Percentiles rank a stretch among this genome's conserved stretches.
Evolutionary conservation across 192 early-diverging fungal genomes (phyloP).

Genomic region (Dissophora ornata): DNA sequence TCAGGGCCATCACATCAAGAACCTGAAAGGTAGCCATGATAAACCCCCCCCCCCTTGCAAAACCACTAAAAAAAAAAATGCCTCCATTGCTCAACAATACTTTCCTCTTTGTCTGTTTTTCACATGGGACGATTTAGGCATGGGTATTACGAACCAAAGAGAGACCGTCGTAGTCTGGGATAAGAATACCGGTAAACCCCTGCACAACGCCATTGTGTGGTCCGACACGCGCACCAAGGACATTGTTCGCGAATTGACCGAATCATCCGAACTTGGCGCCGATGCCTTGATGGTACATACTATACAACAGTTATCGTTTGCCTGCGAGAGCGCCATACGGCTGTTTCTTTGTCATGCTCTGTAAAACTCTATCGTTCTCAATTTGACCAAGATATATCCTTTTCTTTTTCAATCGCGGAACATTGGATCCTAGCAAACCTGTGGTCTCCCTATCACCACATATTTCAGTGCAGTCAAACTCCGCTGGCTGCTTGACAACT

Average conservation of each 20-base stretch:
- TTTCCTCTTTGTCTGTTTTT: too few species aligned
- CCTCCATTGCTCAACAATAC: too few species aligned
- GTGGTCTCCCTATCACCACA: slow-evolving; percentile 90
- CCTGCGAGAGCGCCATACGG: too few species aligned
- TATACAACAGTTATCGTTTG: not conserved
- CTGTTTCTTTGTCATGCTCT: not conserved
- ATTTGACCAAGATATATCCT: too few species aligned
- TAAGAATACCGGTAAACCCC: slow-evolving; percentile 75
- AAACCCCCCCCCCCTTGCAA: too few species aligned
- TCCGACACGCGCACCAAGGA: slow-evolving; percentile 85
- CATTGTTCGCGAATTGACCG: slow-evolving; percentile 72
- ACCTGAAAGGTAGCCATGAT: slow-evolving; percentile 48
- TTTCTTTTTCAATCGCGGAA: too few species aligned
- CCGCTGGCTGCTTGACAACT: slow-evolving; percentile 92
- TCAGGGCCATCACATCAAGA: slow-evolving; percentile 65
- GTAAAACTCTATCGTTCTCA: too few species aligned
- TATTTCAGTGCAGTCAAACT: slow-evolving; percentile 95
- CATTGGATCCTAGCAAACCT: too few species aligned
- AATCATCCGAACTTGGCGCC: slow-evolving; percentile 50
- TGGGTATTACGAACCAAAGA: slow-evolving; percentile 96
- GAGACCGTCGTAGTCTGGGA: slow-evolving; percentile 96
- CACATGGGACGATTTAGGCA: slow-evolving; percentile 54
- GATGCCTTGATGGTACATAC: slow-evolving; percentile 49
- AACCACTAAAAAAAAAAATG: too few species aligned
- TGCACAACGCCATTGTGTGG: slow-evolving; percentile 94